Base-by-base conservation (phyloP, 768 basidiomycete genomes). In the Chalciporus piperatus region DNA sequence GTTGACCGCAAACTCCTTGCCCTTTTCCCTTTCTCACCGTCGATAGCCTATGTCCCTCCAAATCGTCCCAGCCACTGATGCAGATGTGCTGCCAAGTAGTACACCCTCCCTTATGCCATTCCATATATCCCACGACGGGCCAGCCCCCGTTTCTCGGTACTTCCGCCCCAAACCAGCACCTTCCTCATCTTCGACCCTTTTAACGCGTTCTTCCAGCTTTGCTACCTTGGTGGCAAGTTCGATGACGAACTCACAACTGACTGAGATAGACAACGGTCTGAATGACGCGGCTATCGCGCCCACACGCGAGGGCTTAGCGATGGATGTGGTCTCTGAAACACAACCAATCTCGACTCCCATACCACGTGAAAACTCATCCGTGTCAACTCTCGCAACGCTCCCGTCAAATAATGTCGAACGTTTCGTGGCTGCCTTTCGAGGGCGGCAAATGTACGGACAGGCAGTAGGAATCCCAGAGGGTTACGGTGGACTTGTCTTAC, bases 71-170 rank as follows among this genome's bases (percentile, higher is more conserved):
- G 46, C 3, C 16, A n/a, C 23, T 4, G 52, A 52, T 27, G 51
- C 19, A 27, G 22, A 12, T 2, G 43, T 4, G 12, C 54, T 56
- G 57, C 79, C 10, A 63, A 71, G n/a, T 51, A 82, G 79, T 42
- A 72, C 70, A 3, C 89, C 87, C 1, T 77, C 84, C 62, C 76
- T 94, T 27, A 90, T 94, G 87, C 91, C 91, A 5, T 93, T 94
- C 56, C 82, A 86, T 58, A 83, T 92, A 42, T 69, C 75, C 12
- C 82, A 90, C 66, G 73, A 77, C 10, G 91, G 91, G 0, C 76
- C 77, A 17, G 89, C 90, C 1, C 82, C 84, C 6, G 72, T 92
- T 16, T 85, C 85, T 4, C 84, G 85, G 6, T 93, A 84, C 66
- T 83, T 92, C 66, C 78, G 76, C 41, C 74, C 84, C 47, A 76